Evolutionary conservation across 2,329 filamentous ascomycete species (phyloP).

Genomic region (Cadophora malorum): DNA sequence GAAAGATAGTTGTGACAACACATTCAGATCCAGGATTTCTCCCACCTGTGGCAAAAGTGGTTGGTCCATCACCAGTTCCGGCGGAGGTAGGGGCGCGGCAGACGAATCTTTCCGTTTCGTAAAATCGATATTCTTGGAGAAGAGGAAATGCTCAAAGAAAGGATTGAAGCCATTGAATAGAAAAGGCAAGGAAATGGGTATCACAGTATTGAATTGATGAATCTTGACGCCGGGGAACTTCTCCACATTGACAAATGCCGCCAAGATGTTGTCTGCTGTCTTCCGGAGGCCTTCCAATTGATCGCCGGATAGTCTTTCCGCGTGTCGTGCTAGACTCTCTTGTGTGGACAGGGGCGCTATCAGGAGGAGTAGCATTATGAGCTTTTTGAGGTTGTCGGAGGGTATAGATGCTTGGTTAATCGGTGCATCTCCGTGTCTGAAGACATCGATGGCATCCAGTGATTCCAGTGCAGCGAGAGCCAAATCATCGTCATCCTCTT

Average conservation of each 20-base stretch:
- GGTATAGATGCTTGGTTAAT: slow-evolving; percentile 73
- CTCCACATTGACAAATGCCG: slow-evolving; percentile 70
- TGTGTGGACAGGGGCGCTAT: slow-evolving; percentile 69
- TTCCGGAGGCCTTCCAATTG: slow-evolving; percentile 62
- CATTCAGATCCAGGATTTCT: slow-evolving; percentile 69
- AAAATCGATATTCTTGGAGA: slow-evolving; percentile 74
- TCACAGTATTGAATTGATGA: slow-evolving; percentile 63
- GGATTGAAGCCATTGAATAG: slow-evolving; percentile 72
- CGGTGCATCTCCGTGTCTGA: slow-evolving; percentile 58
- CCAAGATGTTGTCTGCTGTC: slow-evolving; percentile 69
- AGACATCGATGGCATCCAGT: slow-evolving; percentile 67
- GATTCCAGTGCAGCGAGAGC: slow-evolving; percentile 73
- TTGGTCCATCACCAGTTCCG: slow-evolving; percentile 37
- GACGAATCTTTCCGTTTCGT: slow-evolving; percentile 47
- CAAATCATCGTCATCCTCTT: slow-evolving; percentile 64
- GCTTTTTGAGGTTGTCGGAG: slow-evolving; percentile 72
- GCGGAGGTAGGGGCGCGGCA: slow-evolving; percentile 27
- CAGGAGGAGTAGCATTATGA: slow-evolving; percentile 73
- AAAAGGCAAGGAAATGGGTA: slow-evolving; percentile 67
- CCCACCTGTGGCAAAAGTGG: slow-evolving; percentile 59
- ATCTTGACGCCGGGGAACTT: slow-evolving; percentile 68
- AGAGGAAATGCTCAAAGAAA: slow-evolving; percentile 78
- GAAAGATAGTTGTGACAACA: slow-evolving; percentile 74
- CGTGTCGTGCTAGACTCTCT: slow-evolving; percentile 68
- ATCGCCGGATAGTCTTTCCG: slow-evolving; percentile 61